Evolutionary conservation across 2,329 filamentous ascomycete genomes (phyloP).

Genomic region (Nemania sp.): DNA sequence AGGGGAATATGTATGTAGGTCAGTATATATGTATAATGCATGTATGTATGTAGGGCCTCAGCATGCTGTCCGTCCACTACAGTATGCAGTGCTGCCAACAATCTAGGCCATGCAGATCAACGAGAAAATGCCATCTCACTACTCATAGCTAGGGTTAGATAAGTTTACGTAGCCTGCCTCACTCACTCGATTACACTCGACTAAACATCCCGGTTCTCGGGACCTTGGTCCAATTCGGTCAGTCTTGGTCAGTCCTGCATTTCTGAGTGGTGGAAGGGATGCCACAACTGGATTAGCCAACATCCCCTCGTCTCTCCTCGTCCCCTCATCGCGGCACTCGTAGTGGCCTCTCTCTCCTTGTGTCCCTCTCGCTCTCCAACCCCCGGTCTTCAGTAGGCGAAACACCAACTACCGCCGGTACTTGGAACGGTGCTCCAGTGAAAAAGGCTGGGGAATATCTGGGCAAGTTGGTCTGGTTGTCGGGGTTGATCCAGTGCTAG

Average conservation of each 20-base stretch:
- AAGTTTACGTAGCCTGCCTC: not conserved
- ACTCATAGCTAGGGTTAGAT: too few species aligned
- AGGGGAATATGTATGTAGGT: not conserved
- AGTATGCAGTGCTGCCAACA: not conserved
- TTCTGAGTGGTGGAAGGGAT: not conserved
- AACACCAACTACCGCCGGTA: not conserved
- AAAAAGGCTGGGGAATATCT: slow-evolving; percentile 16
- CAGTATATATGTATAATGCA: not conserved
- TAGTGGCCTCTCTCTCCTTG: too few species aligned
- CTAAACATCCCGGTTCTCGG: slow-evolving; percentile 5
- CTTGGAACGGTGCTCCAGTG: not conserved
- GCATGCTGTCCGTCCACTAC: not conserved
- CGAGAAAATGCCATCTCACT: too few species aligned
- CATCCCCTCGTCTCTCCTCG: too few species aligned
- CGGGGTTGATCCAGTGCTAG: not conserved
- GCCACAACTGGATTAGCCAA: not conserved
- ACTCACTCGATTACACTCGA: too few species aligned
- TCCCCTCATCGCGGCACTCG: not conserved
- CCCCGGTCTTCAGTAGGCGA: not conserved
- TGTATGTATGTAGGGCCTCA: not conserved
- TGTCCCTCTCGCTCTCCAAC: too few species aligned
- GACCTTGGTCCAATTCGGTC: not conserved
- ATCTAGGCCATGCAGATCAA: too few species aligned
- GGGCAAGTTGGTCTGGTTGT: not conserved
- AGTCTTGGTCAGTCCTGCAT: not conserved